phyloP scores from a whole-genome alignment of 768 basidiomycete genomes.

The Collybia sp. region DNA sequence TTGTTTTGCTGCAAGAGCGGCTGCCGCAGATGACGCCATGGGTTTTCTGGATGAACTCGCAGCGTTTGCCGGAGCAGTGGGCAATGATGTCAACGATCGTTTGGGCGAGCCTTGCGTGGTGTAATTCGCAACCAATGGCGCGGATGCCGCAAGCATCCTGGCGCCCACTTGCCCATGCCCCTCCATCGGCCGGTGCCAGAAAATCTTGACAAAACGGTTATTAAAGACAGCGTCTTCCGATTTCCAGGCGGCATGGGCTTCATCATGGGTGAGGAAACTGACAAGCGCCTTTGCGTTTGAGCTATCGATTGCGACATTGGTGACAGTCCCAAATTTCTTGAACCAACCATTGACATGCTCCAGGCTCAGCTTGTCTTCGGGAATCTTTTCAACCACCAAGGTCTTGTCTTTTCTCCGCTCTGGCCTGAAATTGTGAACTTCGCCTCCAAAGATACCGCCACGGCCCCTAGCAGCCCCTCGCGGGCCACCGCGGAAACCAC shows the following conservation, averaged over 20 bases:
- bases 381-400: conserved; percentile 93
- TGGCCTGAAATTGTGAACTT: conserved; percentile 61
- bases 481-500: conserved; percentile 24
- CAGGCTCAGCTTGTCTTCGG: conserved; percentile 73
- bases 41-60: conserved; percentile 30
- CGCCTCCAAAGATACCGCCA: conserved; percentile 60
- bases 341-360: conserved; percentile 85
- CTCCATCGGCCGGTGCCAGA: conserved; percentile 93
- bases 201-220: conserved; percentile 92
- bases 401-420: conserved; percentile 72
- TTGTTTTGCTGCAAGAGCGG: conserved; percentile 68
- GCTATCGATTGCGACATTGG: conserved; percentile 86
- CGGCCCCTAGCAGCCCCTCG: conserved; percentile 36
- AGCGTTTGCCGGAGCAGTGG: conserved; percentile 13
- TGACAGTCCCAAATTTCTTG: conserved; percentile 87
- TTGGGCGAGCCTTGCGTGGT: conserved; percentile 13
- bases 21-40: conserved; percentile 26
- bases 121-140: conserved; percentile 68
- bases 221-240: conserved; percentile 92
- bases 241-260: conserved; percentile 89
- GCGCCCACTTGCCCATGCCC: conserved; percentile 81
- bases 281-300: conserved; percentile 75
- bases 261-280: conserved; percentile 77
- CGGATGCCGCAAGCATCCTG: conserved; percentile 78
- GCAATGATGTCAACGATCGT: neutral